Evolutionary conservation across 2,329 filamentous ascomycete species (phyloP).

Genomic region (Dothidotthia symphoricarpi): DNA sequence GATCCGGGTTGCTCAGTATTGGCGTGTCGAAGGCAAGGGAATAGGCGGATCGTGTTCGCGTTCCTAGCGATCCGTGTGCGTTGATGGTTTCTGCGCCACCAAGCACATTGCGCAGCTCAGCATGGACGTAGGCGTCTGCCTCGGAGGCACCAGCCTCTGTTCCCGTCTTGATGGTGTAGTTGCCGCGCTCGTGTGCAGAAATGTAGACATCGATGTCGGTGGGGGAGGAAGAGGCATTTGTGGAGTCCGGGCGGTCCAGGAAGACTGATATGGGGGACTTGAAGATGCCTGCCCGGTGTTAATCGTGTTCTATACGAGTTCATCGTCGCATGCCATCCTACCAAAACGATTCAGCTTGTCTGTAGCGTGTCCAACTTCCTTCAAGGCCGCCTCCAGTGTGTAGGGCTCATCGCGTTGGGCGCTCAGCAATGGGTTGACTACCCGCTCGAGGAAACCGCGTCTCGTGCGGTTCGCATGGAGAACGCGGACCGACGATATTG

Average conservation of each 20-base stretch:
- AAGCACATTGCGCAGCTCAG: slow-evolving; percentile 86
- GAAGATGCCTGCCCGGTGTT: slow-evolving; percentile 69
- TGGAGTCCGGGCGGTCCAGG: slow-evolving; percentile 70
- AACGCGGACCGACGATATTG: slow-evolving; percentile 80
- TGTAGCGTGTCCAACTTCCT: slow-evolving; percentile 67
- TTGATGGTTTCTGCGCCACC: slow-evolving; percentile 89
- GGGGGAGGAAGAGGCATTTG: slow-evolving; percentile 66
- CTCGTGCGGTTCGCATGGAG: slow-evolving; percentile 83
- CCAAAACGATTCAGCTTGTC: slow-evolving; percentile 78
- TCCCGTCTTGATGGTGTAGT: slow-evolving; percentile 86
- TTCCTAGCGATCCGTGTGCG: slow-evolving; percentile 83
- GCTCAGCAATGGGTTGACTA: slow-evolving; percentile 75
- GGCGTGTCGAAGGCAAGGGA: slow-evolving; percentile 82
- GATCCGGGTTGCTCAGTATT: slow-evolving; percentile 77
- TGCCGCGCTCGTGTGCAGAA: slow-evolving; percentile 73
- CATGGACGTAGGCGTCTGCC: slow-evolving; percentile 86
- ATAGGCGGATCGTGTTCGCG: slow-evolving; percentile 87
- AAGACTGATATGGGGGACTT: slow-evolving; percentile 78
- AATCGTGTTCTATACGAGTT: slow-evolving; percentile 7
- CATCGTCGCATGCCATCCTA: slow-evolving; percentile 44
- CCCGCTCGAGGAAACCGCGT: slow-evolving; percentile 73
- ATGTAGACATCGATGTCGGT: slow-evolving; percentile 81
- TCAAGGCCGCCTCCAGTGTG: slow-evolving; percentile 73
- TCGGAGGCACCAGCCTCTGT: slow-evolving; percentile 93
- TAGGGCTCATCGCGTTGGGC: slow-evolving; percentile 65